Percentiles rank a stretch among this genome's conserved stretches.
Evolutionary conservation across 257 asterid genomes (phyloP).

Genomic region (Solanum bukasovii): DNA sequence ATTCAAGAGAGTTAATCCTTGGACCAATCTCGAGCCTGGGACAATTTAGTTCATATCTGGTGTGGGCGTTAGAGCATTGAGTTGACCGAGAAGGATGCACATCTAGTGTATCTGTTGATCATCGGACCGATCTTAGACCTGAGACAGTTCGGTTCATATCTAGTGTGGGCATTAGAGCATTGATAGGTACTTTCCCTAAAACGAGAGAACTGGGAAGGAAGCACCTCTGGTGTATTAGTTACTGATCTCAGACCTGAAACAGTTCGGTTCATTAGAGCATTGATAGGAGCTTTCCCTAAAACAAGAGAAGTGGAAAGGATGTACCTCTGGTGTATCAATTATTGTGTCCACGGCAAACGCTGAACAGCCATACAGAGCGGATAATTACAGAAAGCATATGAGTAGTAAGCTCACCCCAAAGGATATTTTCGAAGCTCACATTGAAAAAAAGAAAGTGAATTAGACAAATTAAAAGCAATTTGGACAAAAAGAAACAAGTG

Average conservation of each 20-base stretch:
- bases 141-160: not conserved
- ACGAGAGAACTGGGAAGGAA: not conserved
- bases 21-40: not conserved
- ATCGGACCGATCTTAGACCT: not conserved
- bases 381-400: not conserved
- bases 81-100: not conserved
- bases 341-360: too few relatives aligned
- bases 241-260: too few relatives aligned
- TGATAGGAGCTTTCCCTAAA: too few relatives aligned
- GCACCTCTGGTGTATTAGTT: not conserved
- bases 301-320: too few relatives aligned
- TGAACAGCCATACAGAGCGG: fast-evolving
- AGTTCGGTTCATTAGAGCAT: too few relatives aligned
- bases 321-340: too few relatives aligned
- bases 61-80: not conserved
- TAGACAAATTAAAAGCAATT: too few relatives aligned
- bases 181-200: not conserved
- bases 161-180: not conserved
- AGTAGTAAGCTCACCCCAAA: not conserved
- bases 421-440: not conserved
- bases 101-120: not conserved
- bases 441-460: not conserved
- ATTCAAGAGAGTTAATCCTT: not conserved
- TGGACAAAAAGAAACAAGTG: too few relatives aligned
- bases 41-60: not conserved